phyloP scores from a whole-genome alignment of 169 alveolate species.

The Babesia microti region DNA sequence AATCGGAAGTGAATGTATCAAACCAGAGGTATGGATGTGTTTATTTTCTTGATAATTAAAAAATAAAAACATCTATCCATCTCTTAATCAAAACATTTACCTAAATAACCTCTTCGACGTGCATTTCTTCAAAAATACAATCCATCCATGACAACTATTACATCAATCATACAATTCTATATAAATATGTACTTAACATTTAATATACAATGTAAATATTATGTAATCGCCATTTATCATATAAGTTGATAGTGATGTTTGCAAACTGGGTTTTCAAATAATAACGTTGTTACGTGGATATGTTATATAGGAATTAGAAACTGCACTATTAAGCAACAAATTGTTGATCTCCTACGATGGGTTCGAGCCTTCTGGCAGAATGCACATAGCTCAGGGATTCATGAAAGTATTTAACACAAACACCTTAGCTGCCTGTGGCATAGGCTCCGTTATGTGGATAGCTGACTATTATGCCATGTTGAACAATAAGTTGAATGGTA shows the following conservation, averaged over 20 bases:
- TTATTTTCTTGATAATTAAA: too few relatives aligned
- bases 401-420: slow-evolving; percentile 82
- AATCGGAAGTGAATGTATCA: slow-evolving; percentile 57
- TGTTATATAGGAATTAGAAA: not conserved
- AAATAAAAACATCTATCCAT: too few relatives aligned
- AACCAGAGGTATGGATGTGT: too few relatives aligned
- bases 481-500: slow-evolving; percentile 98
- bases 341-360: slow-evolving; percentile 94
- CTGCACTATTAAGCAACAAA: too few relatives aligned
- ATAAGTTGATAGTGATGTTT: not conserved
- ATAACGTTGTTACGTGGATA: not conserved
- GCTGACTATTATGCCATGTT: slow-evolving; percentile 99
- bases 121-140: too few relatives aligned
- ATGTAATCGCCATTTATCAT: not conserved
- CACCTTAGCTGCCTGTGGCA: slow-evolving; percentile 89
- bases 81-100: too few relatives aligned
- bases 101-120: too few relatives aligned
- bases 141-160: too few relatives aligned
- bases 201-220: not conserved
- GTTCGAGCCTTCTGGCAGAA: slow-evolving; percentile 98
- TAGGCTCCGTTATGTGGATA: slow-evolving; percentile 95
- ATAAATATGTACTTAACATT: not conserved
- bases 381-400: slow-evolving; percentile 98
- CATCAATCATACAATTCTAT: too few relatives aligned
- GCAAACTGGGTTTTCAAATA: not conserved